Evolutionary conservation across 2,329 filamentous ascomycete genomes (phyloP), one percentile per base, ranked within the genome.

Genomic region (Mycosphaerelloides madeirae): DNA sequence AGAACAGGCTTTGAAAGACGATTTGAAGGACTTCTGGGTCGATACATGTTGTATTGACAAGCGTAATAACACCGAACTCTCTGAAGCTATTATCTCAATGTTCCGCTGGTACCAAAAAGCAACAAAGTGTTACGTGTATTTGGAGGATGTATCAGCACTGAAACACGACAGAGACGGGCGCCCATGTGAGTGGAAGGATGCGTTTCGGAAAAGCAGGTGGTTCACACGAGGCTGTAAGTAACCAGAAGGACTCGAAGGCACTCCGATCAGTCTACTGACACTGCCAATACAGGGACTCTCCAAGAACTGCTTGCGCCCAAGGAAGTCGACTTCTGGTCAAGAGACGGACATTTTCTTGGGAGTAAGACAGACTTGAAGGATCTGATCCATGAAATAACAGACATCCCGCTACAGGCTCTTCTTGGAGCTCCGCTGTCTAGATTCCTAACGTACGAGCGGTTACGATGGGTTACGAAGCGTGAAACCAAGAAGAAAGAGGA

Each of bases 1-100:
- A n/a, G 11, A 29, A 13, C 31, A 34, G 25, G 35, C 35, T 3
- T 22, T 16, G 18, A 28, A 44, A 8, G 33, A 39, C 29, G 42
- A 29, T 12, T n/a, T 32, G 15, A n/a, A 39, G 12, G 19, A 39
- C 15, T 34, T 35, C 9, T 57, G 55, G 53, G 22, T 57, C 14
- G 55, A 57, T 32, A 53, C 53, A 2, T 53, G 51, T 37, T 53
- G 53, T 39, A 57, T 57, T 29, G 45, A 57, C 37, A 54, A 53
- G 16, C 29, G 32, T 6, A 57, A 38, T 25, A 43, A 29, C 15
- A 33, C 46, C 9, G 55, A 57, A 16, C 33, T 57, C n/a, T 33
- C 38, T 2, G 52, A 55, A 42, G 46, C 54, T 3, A 52, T 57
- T 11, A 57, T 46, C n/a, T 54, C 52, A 1, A 56, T 56, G 55